Conservation (phyloP, 2,329 filamentous ascomycete species). For the Byssothecium circinans region DNA sequence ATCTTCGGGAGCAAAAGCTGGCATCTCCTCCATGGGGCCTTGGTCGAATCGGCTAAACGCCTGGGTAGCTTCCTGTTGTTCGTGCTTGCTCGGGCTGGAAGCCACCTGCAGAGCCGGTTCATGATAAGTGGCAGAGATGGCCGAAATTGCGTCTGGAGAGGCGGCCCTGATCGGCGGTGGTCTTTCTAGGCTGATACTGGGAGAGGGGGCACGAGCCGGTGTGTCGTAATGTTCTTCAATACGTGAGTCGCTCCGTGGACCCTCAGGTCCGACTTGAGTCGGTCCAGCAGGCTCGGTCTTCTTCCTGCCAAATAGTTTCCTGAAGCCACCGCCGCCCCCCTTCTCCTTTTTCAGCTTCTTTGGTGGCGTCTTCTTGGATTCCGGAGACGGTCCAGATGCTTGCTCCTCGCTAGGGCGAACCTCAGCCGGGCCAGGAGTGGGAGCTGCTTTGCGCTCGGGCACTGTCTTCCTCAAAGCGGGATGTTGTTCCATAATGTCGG, state of each 20-base stretch:
- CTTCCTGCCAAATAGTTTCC: constrained; percentile 46
- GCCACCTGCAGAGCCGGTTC: constrained; percentile 54
- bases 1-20: constrained; percentile 70
- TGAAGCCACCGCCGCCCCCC: constrained; percentile 40
- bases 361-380: constrained; percentile 34
- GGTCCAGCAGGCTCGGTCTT: constrained; percentile 29
- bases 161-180: constrained; percentile 21
- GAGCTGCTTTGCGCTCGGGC: constrained; percentile 32
- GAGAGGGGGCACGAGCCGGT: constrained; percentile 28
- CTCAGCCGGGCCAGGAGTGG: constrained; percentile 13
- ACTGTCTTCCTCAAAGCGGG: constrained; percentile 45
- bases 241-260: constrained; percentile 28
- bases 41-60: constrained; percentile 79
- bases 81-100: constrained; percentile 63
- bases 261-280: constrained; percentile 19
- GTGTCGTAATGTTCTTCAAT: constrained; percentile 25
- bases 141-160: constrained; percentile 26
- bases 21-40: constrained; percentile 82
- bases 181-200: constrained; percentile 23
- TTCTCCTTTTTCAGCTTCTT: constrained; percentile 44
- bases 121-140: constrained; percentile 19
- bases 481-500: constrained; percentile 40
- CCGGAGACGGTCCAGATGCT: constrained; percentile 10
- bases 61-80: constrained; percentile 60
- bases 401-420: constrained; percentile 25